phyloP scores from a whole-genome alignment of 768 basidiomycete genomes.

The Paxillus rubicundulus region DNA sequence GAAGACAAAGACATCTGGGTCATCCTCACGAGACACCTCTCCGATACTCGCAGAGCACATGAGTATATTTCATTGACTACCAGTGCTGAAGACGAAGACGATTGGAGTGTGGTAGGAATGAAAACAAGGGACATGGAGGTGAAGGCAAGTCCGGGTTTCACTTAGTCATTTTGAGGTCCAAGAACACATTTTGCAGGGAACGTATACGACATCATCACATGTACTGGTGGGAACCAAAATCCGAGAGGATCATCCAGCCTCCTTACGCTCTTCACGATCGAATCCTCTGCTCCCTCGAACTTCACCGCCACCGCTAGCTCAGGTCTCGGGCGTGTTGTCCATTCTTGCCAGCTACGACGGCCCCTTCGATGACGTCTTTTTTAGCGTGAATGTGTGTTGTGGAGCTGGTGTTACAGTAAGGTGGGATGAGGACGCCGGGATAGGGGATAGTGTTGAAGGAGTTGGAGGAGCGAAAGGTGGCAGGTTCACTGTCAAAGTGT shows the following conservation, averaged over 20 bases:
- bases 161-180: neutral
- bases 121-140: conserved; percentile 32
- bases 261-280: neutral
- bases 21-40: conserved; percentile 74
- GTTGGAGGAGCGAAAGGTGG: neutral
- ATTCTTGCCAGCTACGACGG: conserved; percentile 73
- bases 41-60: conserved; percentile 51
- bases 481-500: conserved; percentile 17
- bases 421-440: conserved; percentile 45
- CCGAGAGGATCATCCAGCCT: conserved; percentile 25
- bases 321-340: conserved; percentile 42
- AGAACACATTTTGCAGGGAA: conserved; percentile 27
- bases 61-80: conserved; percentile 66
- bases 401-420: conserved; percentile 31
- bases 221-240: conserved; percentile 30
- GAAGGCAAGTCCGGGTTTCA: conserved; percentile 31
- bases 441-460: conserved; percentile 1
- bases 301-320: conserved; percentile 12
- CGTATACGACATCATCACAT: conserved; percentile 48
- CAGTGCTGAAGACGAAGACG: conserved; percentile 42
- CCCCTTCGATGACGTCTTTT: conserved; percentile 55
- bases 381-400: conserved; percentile 60
- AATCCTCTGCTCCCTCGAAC: neutral
- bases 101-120: conserved; percentile 22
- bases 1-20: conserved; percentile 65